Percentiles rank a stretch among this genome's conserved stretches.
Evolutionary conservation across 75 land plant genomes (phyloP).

Genomic region (Selaginella tamariscina): DNA sequence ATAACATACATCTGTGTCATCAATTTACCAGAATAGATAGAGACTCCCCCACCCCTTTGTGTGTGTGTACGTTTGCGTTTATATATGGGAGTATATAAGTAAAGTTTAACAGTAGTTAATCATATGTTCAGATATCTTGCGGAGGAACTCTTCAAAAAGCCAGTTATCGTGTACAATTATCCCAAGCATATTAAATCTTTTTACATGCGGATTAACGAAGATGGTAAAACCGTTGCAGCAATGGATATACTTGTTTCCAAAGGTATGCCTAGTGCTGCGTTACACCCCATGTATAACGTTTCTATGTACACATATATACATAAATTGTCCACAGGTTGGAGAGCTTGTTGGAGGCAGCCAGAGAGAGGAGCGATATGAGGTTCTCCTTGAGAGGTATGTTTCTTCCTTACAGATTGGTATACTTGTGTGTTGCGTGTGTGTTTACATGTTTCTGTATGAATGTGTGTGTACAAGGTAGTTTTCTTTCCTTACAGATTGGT

Average conservation of each 20-base stretch:
- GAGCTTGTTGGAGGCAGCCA: conserved; percentile 46
- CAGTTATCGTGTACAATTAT: conserved; percentile 21
- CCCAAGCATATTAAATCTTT: conserved; percentile 15
- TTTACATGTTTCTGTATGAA: too few relatives aligned
- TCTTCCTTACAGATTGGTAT: not conserved
- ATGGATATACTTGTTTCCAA: conserved; percentile 55
- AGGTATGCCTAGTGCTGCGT: conserved; percentile 39
- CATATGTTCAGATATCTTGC: conserved; percentile 32
- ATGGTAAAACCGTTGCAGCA: conserved; percentile 52
- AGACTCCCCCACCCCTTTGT: too few relatives aligned
- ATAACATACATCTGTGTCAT: too few relatives aligned
- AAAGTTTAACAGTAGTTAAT: too few relatives aligned
- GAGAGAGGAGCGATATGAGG: conserved; percentile 44
- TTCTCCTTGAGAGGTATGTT: conserved; percentile 32
- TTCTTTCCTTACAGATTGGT: not conserved
- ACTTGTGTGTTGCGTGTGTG: not conserved
- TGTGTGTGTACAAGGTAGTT: not conserved
- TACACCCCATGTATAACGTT: too few relatives aligned
- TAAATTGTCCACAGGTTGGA: conserved; percentile 50
- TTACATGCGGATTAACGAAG: conserved; percentile 38
- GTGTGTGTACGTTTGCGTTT: too few relatives aligned
- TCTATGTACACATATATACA: too few relatives aligned
- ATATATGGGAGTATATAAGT: too few relatives aligned
- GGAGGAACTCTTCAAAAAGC: conserved; percentile 40
- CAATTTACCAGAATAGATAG: too few relatives aligned